Evolutionary conservation across 176 grass and related monocot genomes (phyloP), one percentile per base, ranked within the genome.

Genomic region (Rhynchospora breviuscula): DNA sequence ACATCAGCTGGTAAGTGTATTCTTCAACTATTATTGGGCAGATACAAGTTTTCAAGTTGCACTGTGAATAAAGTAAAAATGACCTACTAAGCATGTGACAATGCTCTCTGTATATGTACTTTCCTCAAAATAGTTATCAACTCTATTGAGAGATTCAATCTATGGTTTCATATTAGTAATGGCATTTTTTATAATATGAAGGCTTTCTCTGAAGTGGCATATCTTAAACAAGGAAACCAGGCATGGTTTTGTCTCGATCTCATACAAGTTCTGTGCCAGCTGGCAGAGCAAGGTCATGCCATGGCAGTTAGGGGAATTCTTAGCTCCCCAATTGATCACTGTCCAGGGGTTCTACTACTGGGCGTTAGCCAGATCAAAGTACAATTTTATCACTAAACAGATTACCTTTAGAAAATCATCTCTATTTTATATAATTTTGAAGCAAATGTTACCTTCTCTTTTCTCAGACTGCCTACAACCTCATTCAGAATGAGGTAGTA

Each of bases 191-290:
- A 78, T 89, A 40, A 40, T 6, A 85, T 83, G 72, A 86, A 98
- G 95, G 80, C 76, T 66, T 93, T 83, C 89, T 74, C 68, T 86
- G 90, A 98, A 40, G 81, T 93, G 78, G 90, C 79, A 77, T 83
- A 89, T 89, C 73, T 81, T 54, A 90, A 74, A 54, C 84, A 93
- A 87, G 95, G 59, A 54, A 94, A 93, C 74, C 89, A 91, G 43
- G 89, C 90, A 74, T 98, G 95, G 95, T 98, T 91, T 71, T 98
- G 89, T 75, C 81, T 98, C 29, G 95, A 91, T 80, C 95, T 98
- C 67, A 46, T 94, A 65, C 90, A 94, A 72, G 79, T 94, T 62
- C 85, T 98, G 81, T 98, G 92, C 83, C 89, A 93, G 78, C 87
- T 94, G 80, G 89, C 92, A 47, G 92, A 94, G 86, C 83, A 89